Base-by-base conservation (phyloP, 2,329 filamentous ascomycete species). In the Thyridium curvatum region DNA sequence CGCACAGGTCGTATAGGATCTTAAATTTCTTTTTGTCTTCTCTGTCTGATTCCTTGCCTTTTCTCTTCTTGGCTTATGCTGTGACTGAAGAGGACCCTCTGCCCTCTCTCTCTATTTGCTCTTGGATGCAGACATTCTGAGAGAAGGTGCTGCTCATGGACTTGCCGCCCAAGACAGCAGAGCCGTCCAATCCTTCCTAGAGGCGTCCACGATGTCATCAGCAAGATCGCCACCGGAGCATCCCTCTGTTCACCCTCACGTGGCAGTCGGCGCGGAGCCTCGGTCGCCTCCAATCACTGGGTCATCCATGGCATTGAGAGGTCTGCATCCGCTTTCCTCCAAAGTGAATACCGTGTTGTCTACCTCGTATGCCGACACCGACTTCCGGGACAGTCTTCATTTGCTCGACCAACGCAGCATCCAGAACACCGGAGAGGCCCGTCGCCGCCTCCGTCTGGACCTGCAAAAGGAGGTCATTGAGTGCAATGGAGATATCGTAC, bases 391-490 rank as follows among this genome's bases (percentile, higher is more conserved):
- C 67, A 83, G 89, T 12, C 66, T 98, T 21, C 70, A 77, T 38
- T 78, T 93, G 1, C 67, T 97, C 15, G 91, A 96, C 61, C 67
- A 77, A 36, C 76, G 86, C 29, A 72, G 73, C 1, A 60, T 89
- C 12, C 67, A 74, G 40, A 96, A 94, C 56, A 86, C 79, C 12
- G 73, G 86, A 9, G 85, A 90, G 48, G 84, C 82, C 3, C 77
- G 93, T 37, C 79, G 91, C 6, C 82, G 86, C 42, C 65, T 97
- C 13, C 80, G 90, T 13, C 64, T 94, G 1, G 82, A 94, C 55
- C 72, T 94, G 2, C 89, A 97, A 57, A 91, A 85, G 58, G 90
- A 97, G 55, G 86, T 96, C 30, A 90, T 97, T 41, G 79, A 91
- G 47, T 89, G 85, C 62, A 96, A 97, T 77, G 89, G 86, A 36